Evolutionary conservation across 345 rosid genomes (phyloP).

Genomic region (Salix dunnii): DNA sequence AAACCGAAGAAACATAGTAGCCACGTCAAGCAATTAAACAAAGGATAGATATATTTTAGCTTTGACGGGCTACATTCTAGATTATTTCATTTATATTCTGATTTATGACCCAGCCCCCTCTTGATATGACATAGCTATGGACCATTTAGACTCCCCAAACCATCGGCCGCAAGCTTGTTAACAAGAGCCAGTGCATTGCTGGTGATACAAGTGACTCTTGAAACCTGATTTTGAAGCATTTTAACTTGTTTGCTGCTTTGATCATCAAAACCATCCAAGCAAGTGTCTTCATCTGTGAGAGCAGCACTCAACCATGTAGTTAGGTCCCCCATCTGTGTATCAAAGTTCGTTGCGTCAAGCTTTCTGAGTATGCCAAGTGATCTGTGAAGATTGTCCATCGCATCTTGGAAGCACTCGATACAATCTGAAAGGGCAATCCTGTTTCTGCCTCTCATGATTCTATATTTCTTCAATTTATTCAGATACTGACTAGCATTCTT

Average conservation of each 20-base stretch:
- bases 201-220: conserved; percentile 42
- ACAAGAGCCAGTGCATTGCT: conserved; percentile 85
- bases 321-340: conserved; percentile 55
- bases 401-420: conserved; percentile 49
- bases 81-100: not conserved
- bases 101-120: too few relatives aligned
- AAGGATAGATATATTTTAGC: not conserved
- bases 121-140: conserved; percentile 2
- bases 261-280: conserved; percentile 69
- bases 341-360: conserved; percentile 45
- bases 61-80: not conserved
- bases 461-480: conserved; percentile 22
- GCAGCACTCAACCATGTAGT: conserved; percentile 69
- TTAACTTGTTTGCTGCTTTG: conserved; percentile 26
- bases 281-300: conserved; percentile 67
- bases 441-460: conserved; percentile 35
- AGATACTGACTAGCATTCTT: conserved; percentile 37
- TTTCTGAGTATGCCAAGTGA: conserved; percentile 54
- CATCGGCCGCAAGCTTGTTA: conserved; percentile 61
- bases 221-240: conserved; percentile 36
- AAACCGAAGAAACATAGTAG: not conserved
- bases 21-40: not conserved
- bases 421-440: conserved; percentile 63
- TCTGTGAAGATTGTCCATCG: conserved; percentile 57
- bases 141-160: conserved; percentile 23